phyloP scores from a whole-genome alignment of 345 rosid species.

The Limnanthes douglasii region DNA sequence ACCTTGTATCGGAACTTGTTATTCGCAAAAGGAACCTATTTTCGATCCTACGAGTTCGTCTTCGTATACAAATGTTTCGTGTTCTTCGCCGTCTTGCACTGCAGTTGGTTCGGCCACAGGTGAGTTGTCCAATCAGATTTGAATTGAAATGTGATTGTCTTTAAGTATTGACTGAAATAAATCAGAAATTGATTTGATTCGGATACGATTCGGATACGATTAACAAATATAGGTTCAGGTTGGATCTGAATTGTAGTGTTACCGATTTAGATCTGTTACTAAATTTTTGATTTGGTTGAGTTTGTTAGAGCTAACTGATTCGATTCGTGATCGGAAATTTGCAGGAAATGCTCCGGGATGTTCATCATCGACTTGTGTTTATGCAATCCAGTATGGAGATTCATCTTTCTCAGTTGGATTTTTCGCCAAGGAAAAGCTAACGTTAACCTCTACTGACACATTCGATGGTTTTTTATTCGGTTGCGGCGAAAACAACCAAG shows the following conservation, averaged over 20 bases:
- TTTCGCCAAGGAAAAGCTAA: constrained; percentile 45
- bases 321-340: neutral
- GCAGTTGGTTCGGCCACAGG: constrained; percentile 43
- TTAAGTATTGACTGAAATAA: no score
- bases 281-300: neutral
- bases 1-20: constrained; percentile 35
- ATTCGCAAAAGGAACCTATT: constrained; percentile 32
- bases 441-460: constrained; percentile 31
- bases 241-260: neutral
- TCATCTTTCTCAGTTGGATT: constrained; percentile 51
- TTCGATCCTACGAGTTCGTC: constrained; percentile 35
- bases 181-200: no score
- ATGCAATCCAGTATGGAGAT: constrained; percentile 75
- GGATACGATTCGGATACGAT: no score
- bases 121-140: neutral
- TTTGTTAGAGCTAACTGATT: neutral
- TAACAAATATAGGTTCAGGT: neutral
- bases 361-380: constrained; percentile 40
- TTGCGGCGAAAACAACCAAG: constrained; percentile 70
- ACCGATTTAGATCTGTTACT: neutral
- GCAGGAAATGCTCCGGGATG: constrained; percentile 38
- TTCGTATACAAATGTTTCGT: constrained; percentile 45
- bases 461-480: constrained; percentile 43
- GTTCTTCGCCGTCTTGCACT: constrained; percentile 26
- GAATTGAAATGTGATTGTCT: no score